Evolutionary conservation across 352 stramenopile species (phyloP).

Genomic region (Pythium coloratum): DNA sequence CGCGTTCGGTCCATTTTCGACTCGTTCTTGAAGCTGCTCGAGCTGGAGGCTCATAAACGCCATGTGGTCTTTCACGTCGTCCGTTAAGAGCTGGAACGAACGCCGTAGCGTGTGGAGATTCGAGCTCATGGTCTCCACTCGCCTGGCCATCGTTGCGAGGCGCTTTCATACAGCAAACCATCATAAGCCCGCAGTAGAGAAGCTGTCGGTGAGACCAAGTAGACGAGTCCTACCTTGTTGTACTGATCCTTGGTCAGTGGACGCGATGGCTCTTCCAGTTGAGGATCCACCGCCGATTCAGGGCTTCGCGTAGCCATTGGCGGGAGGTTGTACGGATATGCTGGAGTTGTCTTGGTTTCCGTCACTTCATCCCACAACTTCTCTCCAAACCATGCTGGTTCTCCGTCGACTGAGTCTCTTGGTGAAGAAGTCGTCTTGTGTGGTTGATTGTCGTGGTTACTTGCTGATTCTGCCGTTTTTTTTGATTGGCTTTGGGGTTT

Average conservation of each 20-base stretch:
- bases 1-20: neutral
- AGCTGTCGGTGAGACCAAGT: no score
- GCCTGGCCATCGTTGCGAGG: constrained; percentile 30
- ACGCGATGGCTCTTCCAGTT: neutral
- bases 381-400: no score
- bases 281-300: neutral
- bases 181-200: no score
- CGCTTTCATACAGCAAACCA: constrained; percentile 24
- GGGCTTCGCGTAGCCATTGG: neutral
- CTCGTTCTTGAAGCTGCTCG: constrained; percentile 23
- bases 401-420: neutral
- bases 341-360: neutral
- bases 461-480: neutral
- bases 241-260: constrained; percentile 19
- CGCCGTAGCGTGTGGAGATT: constrained; percentile 47
- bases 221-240: constrained; percentile 19
- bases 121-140: constrained; percentile 38
- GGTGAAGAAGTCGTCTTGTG: neutral
- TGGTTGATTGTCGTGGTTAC: neutral
- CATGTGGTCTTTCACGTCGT: constrained; percentile 56
- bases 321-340: neutral
- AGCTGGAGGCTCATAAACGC: constrained; percentile 47
- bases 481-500: neutral
- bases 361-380: neutral
- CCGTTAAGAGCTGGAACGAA: constrained; percentile 62